Evolutionary conservation across 108 stramenopile genomes (phyloP).

Genomic region (Skeletonema potamos): DNA sequence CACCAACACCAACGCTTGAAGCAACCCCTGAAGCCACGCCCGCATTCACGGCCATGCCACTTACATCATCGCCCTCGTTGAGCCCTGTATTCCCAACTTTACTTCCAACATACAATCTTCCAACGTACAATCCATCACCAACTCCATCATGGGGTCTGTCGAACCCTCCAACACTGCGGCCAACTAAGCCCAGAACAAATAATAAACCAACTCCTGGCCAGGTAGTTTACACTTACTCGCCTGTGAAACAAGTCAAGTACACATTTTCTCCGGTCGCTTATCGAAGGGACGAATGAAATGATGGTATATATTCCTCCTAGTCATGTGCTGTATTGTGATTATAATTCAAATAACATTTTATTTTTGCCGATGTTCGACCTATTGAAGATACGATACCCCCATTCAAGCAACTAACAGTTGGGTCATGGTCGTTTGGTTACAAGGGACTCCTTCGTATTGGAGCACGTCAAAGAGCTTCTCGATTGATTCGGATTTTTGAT

Average conservation of each 20-base stretch:
- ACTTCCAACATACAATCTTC: background rate
- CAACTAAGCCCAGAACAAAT: background rate
- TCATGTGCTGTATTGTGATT: too few relatives aligned
- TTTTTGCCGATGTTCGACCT: background rate
- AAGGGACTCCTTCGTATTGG: too few relatives aligned
- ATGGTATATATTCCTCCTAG: background rate
- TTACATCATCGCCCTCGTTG: background rate
- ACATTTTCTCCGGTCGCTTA: background rate
- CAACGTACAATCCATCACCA: background rate
- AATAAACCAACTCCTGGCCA: background rate
- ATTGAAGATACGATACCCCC: too few relatives aligned
- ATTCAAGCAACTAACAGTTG: too few relatives aligned
- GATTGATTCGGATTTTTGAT: too few relatives aligned
- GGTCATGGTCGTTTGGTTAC: too few relatives aligned
- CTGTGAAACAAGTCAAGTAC: background rate
- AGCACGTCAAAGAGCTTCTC: too few relatives aligned
- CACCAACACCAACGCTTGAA: background rate
- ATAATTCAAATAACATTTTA: too few relatives aligned
- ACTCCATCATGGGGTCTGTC: too few relatives aligned
- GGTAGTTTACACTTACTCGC: background rate
- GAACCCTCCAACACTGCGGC: background rate
- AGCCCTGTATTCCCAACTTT: background rate
- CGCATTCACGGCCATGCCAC: background rate
- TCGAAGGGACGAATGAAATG: background rate
- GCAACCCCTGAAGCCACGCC: background rate